phyloP scores from a whole-genome alignment of 345 rosid genomes.

The Orychophragmus violaceus region DNA sequence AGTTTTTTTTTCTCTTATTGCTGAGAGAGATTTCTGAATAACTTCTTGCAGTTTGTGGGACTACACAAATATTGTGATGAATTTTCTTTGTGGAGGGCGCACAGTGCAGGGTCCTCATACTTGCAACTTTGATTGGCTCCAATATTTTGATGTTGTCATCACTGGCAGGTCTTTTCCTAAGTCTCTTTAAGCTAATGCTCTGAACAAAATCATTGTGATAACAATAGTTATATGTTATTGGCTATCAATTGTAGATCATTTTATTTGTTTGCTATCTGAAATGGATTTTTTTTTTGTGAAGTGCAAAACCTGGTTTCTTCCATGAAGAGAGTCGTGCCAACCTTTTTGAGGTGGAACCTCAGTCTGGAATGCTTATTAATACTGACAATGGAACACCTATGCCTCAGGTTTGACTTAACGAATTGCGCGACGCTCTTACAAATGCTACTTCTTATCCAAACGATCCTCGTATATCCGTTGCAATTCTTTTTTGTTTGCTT shows the following conservation, averaged over 20 bases:
- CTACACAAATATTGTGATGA: conserved; percentile 95
- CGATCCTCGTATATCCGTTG: background rate
- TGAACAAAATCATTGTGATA: background rate
- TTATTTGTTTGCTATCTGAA: background rate
- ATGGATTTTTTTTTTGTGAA: conserved; percentile 32
- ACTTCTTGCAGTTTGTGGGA: conserved; percentile 90
- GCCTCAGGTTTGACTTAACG: conserved; percentile 59
- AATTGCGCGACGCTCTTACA: background rate
- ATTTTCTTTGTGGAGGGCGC: conserved; percentile 66
- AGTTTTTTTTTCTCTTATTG: conserved; percentile 1
- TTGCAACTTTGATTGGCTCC: conserved; percentile 84
- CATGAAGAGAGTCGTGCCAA: conserved; percentile 82
- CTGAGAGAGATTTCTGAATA: background rate
- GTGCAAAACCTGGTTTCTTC: conserved; percentile 96
- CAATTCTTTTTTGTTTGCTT: background rate
- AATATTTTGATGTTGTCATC: conserved; percentile 83
- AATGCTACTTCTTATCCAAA: background rate
- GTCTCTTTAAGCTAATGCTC: conserved; percentile 7
- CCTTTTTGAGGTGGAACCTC: conserved; percentile 87
- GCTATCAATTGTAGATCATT: background rate
- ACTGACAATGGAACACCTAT: conserved; percentile 96
- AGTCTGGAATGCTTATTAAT: conserved; percentile 81
- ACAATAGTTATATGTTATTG: background rate
- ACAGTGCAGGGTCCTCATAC: conserved; percentile 34
- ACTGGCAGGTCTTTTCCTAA: conserved; percentile 69